Percentiles rank a stretch among this genome's conserved stretches.
phyloP scores from a whole-genome alignment of 225 moss, liverwort and hornwort species.

The Physcomitrellopsis africana region DNA sequence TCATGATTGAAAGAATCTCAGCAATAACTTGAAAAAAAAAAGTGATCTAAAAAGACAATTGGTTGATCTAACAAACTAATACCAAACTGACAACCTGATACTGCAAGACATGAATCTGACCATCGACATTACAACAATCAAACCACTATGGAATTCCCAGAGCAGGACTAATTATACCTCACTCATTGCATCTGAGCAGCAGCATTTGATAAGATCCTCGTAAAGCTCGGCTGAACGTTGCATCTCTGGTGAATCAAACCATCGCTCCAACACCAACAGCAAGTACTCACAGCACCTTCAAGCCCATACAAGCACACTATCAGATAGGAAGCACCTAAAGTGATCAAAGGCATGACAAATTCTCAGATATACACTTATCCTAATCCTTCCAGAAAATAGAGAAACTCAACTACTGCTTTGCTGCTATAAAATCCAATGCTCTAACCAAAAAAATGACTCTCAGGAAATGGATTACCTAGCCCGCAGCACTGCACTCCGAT shows the following conservation, averaged over 20 bases:
- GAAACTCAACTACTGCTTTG: constrained; percentile 1
- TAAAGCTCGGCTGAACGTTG: constrained; percentile 94
- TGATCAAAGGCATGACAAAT: constrained; percentile 15
- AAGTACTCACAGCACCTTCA: constrained; percentile 99
- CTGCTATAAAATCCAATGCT: neutral
- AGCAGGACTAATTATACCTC: constrained; percentile 60
- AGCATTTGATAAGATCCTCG: constrained; percentile 94
- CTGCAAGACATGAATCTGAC: constrained; percentile 27
- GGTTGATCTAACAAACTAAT: constrained; percentile 24
- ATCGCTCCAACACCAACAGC: constrained; percentile 90
- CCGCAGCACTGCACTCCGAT: constrained; percentile 88
- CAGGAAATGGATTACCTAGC: constrained; percentile 61
- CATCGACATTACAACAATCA: constrained; percentile 19
- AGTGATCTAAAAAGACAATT: constrained; percentile 3
- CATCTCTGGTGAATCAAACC: constrained; percentile 91
- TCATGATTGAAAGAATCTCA: neutral
- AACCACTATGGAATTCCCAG: constrained; percentile 19
- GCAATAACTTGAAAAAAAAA: neutral
- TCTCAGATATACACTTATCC: constrained; percentile 23
- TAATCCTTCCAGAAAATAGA: neutral
- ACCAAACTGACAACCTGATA: constrained; percentile 7
- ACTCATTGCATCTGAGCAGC: constrained; percentile 94
- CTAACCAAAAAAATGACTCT: neutral
- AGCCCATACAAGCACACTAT: constrained; percentile 32
- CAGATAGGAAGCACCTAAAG: constrained; percentile 28